Percentiles rank a stretch among this genome's conserved stretches.
phyloP scores from a whole-genome alignment of 2,329 filamentous ascomycete species.

The Zasmidium cellare region DNA sequence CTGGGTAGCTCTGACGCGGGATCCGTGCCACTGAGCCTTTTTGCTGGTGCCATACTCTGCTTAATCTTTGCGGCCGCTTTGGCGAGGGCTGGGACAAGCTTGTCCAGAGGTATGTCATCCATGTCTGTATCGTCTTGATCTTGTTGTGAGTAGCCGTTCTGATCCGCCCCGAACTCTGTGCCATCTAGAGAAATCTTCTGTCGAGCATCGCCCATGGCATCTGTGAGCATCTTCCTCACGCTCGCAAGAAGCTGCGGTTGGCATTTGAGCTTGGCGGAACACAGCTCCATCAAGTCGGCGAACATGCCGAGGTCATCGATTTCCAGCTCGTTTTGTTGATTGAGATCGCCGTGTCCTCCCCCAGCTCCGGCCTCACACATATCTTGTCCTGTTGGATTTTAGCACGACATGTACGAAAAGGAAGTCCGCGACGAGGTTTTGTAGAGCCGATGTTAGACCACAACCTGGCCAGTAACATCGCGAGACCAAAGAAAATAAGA shows the following conservation, averaged over 20 bases:
- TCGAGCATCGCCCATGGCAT: slow-evolving; percentile 18
- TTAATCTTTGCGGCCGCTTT: slow-evolving; percentile 26
- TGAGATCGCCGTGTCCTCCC: slow-evolving; percentile 74
- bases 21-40: slow-evolving; percentile 6
- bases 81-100: slow-evolving; percentile 32
- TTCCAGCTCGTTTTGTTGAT: slow-evolving; percentile 67
- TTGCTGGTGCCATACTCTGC: slow-evolving; percentile 14
- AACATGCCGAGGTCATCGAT: slow-evolving; percentile 51
- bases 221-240: slow-evolving; percentile 38
- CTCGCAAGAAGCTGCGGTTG: slow-evolving; percentile 35
- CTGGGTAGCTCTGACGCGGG: slow-evolving; percentile 21
- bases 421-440: no score
- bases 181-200: slow-evolving; percentile 25
- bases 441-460: no score
- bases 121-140: slow-evolving; percentile 53
- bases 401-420: slow-evolving; percentile 9
- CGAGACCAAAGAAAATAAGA: no score
- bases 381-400: slow-evolving; percentile 43
- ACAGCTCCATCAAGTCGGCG: slow-evolving; percentile 56
- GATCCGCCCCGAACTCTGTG: slow-evolving; percentile 18
- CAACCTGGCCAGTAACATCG: no score
- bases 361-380: slow-evolving; percentile 75
- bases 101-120: slow-evolving; percentile 34
- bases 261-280: slow-evolving; percentile 40
- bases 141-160: slow-evolving; percentile 50